Conservation (phyloP, 208 protist species). For the Tritrichomonas foetus region DNA sequence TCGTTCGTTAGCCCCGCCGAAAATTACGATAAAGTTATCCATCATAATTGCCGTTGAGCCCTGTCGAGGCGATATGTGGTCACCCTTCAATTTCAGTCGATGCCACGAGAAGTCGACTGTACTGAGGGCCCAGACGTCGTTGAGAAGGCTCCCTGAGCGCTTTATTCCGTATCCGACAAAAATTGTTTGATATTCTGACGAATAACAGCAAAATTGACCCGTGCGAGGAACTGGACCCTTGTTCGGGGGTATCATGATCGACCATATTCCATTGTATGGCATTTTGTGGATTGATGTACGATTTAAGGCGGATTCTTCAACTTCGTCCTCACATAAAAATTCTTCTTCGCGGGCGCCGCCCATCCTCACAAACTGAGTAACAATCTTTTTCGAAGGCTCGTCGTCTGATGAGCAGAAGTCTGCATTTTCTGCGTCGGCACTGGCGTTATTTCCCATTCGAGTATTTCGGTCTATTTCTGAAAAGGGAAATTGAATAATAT, state of each 20-base stretch:
- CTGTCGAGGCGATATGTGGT: not conserved
- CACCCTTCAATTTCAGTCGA: not conserved
- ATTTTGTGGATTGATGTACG: no score
- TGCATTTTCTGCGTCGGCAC: no score
- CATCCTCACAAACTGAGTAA: no score
- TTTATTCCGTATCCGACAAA: not conserved
- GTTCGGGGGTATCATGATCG: not conserved
- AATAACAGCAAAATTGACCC: not conserved
- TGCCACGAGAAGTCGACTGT: not conserved
- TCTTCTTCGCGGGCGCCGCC: no score
- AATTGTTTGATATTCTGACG: not conserved
- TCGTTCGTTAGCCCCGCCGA: not conserved
- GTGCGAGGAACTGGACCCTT: not conserved
- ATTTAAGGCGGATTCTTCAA: no score
- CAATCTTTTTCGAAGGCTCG: no score
- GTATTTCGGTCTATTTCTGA: no score
- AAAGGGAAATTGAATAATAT: no score
- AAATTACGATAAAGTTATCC: not conserved
- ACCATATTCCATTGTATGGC: not conserved
- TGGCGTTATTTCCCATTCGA: no score
- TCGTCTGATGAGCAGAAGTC: no score
- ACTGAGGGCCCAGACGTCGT: not conserved
- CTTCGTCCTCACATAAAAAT: no score
- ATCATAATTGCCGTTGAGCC: not conserved
- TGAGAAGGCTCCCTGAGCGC: not conserved